phyloP scores from a whole-genome alignment of 1,139 yeast species.

The Fermentozyma sake region DNA sequence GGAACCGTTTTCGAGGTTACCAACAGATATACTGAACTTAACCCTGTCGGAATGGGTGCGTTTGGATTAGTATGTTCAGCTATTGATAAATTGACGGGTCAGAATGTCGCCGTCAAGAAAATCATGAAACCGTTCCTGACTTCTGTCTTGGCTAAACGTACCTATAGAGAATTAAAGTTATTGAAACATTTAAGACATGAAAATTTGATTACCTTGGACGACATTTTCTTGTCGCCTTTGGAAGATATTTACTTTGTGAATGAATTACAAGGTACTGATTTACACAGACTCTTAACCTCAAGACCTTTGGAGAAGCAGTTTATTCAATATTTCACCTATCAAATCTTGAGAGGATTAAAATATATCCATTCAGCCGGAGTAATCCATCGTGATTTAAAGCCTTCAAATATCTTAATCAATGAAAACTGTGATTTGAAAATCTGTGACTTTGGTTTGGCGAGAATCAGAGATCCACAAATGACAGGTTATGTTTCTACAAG shows the following conservation, averaged over 20 bases:
- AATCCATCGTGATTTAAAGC: slow-evolving; percentile 26
- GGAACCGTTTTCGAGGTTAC: slow-evolving; percentile 96
- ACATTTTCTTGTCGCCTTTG: slow-evolving; percentile 88
- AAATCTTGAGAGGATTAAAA: slow-evolving; percentile 25
- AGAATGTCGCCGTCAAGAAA: slow-evolving; percentile 94
- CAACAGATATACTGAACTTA: slow-evolving; percentile 81
- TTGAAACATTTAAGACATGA: slow-evolving; percentile 93
- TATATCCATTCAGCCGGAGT: slow-evolving; percentile 29
- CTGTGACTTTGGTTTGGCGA: slow-evolving; percentile 58
- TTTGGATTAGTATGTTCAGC: slow-evolving; percentile 98
- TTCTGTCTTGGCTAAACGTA: slow-evolving; percentile 90
- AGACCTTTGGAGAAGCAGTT: slow-evolving; percentile 95
- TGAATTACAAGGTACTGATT: slow-evolving; percentile 93
- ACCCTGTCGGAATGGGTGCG: slow-evolving; percentile 99
- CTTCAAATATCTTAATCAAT: slow-evolving; percentile 24
- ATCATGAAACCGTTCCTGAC: slow-evolving; percentile 97
- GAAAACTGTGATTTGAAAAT: slow-evolving; percentile 27
- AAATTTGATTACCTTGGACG: slow-evolving; percentile 87
- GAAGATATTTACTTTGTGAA: slow-evolving; percentile 98
- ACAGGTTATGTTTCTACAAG: slow-evolving; percentile 97
- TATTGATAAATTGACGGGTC: slow-evolving; percentile 82
- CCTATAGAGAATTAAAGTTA: slow-evolving; percentile 90
- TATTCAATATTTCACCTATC: slow-evolving; percentile 80
- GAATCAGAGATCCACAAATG: slow-evolving; percentile 98
- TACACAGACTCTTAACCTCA: slow-evolving; percentile 84